Evolutionary conservation across 805 yeast species (phyloP).

Genomic region (Lachancea meyersii): DNA sequence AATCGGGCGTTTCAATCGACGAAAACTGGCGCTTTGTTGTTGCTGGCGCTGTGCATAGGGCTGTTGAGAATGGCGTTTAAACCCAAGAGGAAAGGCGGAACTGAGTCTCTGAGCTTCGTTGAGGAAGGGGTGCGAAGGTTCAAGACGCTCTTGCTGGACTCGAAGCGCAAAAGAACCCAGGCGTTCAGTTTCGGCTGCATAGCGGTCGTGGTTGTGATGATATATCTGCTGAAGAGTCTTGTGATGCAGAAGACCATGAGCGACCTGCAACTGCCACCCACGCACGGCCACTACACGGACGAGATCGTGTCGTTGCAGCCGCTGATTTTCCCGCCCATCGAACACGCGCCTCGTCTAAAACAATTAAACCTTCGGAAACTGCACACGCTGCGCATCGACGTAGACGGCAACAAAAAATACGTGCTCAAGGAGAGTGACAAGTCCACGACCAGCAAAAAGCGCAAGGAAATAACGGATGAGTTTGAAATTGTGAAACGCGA

Average conservation of each 20-base stretch:
- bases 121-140: background rate
- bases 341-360: conserved; percentile 56
- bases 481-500: conserved; percentile 43
- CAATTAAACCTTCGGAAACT: conserved; percentile 49
- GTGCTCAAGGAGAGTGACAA: conserved; percentile 36
- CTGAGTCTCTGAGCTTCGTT: conserved; percentile 6
- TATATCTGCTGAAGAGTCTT: conserved; percentile 20
- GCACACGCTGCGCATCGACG: conserved; percentile 43
- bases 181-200: conserved; percentile 5
- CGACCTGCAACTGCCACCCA: conserved; percentile 20
- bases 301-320: conserved; percentile 46
- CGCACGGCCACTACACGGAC: conserved; percentile 41
- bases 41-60: conserved; percentile 9
- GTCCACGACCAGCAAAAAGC: conserved; percentile 36
- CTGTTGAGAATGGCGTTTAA: conserved; percentile 23
- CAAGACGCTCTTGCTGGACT: conserved; percentile 3
- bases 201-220: conserved; percentile 8
- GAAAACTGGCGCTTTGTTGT: conserved; percentile 2
- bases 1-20: background rate
- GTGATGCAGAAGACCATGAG: conserved; percentile 8
- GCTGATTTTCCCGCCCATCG: conserved; percentile 68
- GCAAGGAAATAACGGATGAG: conserved; percentile 31
- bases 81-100: conserved; percentile 23
- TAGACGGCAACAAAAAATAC: conserved; percentile 38
- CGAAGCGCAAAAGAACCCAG: conserved; percentile 7